These are phyloP conservation scores for Discostella pseudostelligera DNA, from an alignment of 108 stramenopile genomes.

Conservation along the genomic window DNA sequence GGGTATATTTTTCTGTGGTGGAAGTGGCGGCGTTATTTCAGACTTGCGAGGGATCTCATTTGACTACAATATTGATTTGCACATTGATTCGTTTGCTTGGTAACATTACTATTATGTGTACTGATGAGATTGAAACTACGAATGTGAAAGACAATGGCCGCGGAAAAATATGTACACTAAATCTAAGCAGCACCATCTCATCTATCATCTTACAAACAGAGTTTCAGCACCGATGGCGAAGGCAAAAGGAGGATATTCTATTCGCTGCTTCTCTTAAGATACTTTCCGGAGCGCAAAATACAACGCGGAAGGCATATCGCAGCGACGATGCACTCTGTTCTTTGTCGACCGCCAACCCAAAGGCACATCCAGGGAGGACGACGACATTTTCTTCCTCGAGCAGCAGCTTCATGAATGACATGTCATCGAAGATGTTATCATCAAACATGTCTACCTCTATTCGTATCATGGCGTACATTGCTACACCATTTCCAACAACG, in stretches of 20 bases:
- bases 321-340: neutral
- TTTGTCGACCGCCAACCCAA: conserved; percentile 53
- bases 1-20: conserved; percentile 49
- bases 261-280: conserved; percentile 55
- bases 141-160: too few species aligned
- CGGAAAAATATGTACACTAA: too few species aligned
- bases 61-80: conserved; percentile 36
- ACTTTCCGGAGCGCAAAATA: conserved; percentile 72
- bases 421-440: conserved; percentile 56
- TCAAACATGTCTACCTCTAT: conserved; percentile 54
- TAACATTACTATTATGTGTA: conserved; percentile 6
- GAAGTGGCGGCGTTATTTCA: conserved; percentile 18
- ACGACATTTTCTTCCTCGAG: conserved; percentile 91
- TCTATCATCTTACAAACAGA: neutral
- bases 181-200: neutral
- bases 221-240: conserved; percentile 38
- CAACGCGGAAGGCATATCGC: conserved; percentile 67
- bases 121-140: too few species aligned
- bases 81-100: conserved; percentile 46
- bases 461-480: conserved; percentile 89
- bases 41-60: conserved; percentile 32
- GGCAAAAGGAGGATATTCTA: conserved; percentile 74
- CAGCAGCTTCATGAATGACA: conserved; percentile 70
- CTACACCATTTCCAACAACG: conserved; percentile 12
- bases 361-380: conserved; percentile 86